Conservation (phyloP, 2,329 filamentous ascomycete genomes). For the Domatiomyces catenatus region DNA sequence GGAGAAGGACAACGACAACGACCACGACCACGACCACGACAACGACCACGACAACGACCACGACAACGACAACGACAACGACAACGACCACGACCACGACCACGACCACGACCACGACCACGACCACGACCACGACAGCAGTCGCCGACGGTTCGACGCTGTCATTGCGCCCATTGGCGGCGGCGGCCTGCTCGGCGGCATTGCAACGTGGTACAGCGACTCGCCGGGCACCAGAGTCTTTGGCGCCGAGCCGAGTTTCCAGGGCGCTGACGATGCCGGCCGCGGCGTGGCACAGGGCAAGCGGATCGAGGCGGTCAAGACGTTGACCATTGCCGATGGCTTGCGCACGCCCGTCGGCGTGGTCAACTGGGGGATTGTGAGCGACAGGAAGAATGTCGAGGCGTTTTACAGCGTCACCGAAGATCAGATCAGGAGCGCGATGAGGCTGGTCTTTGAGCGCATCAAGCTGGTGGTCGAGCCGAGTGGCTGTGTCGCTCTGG, state of each 20-base stretch:
- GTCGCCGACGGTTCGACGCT: conserved; percentile 38
- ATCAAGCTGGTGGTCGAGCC: conserved; percentile 88
- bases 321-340: conserved; percentile 76
- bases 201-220: conserved; percentile 51
- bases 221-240: conserved; percentile 59
- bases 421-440: conserved; percentile 61
- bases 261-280: conserved; percentile 71
- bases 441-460: conserved; percentile 67
- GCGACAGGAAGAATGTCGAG: conserved; percentile 51
- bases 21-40: too few relatives aligned
- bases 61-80: too few relatives aligned
- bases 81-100: too few relatives aligned
- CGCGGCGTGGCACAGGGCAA: conserved; percentile 43
- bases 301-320: conserved; percentile 53
- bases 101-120: too few relatives aligned
- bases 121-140: too few relatives aligned
- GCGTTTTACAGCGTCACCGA: conserved; percentile 64
- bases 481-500: conserved; percentile 68
- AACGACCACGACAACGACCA: too few relatives aligned
- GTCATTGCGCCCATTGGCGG: conserved; percentile 76
- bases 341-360: conserved; percentile 67
- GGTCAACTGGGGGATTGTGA: conserved; percentile 63
- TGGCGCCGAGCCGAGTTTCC: conserved; percentile 67
- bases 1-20: too few relatives aligned
- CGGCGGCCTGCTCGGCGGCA: conserved; percentile 72